These are phyloP conservation scores for Puccinia hordei DNA, from an alignment of 1,284 basidiomycete genomes.

Conservation along the genomic window DNA sequence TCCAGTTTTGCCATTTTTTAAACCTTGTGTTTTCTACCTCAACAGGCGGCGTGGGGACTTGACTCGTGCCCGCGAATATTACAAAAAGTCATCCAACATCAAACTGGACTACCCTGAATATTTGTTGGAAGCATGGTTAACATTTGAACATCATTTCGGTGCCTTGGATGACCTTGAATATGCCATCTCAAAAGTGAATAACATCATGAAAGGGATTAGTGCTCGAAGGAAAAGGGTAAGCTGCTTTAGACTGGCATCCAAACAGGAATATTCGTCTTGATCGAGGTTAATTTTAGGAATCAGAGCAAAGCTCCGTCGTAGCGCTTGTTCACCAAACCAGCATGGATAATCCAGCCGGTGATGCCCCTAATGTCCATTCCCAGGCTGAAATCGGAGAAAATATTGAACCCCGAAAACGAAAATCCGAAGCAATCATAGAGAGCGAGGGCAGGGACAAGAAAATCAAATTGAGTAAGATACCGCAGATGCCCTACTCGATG, in stretches of 20 bases:
- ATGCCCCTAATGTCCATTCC: not conserved
- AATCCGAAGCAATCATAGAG: constrained; percentile 30
- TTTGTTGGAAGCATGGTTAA: constrained; percentile 50
- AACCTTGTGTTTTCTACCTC: not conserved
- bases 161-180: constrained; percentile 44
- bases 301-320: constrained; percentile 2
- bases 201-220: constrained; percentile 50
- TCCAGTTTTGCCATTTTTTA: not conserved
- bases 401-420: constrained; percentile 37
- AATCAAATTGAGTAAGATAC: constrained; percentile 25
- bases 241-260: not conserved
- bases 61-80: constrained; percentile 48
- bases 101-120: constrained; percentile 50
- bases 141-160: constrained; percentile 51
- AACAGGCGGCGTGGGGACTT: constrained; percentile 44
- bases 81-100: constrained; percentile 50
- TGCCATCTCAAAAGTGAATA: constrained; percentile 39
- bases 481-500: not conserved
- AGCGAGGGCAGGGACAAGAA: constrained; percentile 34
- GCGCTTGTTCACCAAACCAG: not conserved
- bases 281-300: constrained; percentile 21
- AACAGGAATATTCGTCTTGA: not conserved
- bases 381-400: not conserved
- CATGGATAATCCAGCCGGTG: not conserved
- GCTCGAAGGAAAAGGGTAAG: constrained; percentile 45